Conservation (phyloP, 352 stramenopile genomes). For the Salisapilia sapeloensis region DNA sequence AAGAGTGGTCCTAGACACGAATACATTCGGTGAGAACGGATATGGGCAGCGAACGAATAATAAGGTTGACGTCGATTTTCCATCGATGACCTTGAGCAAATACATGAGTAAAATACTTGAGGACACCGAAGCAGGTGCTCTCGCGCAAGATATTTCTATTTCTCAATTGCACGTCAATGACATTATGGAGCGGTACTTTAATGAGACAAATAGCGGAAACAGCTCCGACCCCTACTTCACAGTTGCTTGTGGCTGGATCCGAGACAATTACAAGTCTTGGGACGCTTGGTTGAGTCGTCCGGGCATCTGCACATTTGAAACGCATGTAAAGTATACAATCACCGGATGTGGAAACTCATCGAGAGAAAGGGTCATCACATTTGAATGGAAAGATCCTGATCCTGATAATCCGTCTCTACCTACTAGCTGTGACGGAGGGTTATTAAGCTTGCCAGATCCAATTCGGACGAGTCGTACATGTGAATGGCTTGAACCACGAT, state of each 20-base stretch:
- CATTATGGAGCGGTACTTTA: constrained; percentile 12
- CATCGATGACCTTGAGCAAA: constrained; percentile 13
- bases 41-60: constrained; percentile 26
- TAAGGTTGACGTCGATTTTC: constrained; percentile 20
- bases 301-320: constrained; percentile 7
- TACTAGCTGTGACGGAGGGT: constrained; percentile 23
- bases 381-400: constrained; percentile 13
- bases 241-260: constrained; percentile 14
- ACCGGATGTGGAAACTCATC: constrained; percentile 5
- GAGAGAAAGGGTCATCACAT: constrained; percentile 7
- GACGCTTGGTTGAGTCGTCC: constrained; percentile 7
- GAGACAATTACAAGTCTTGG: constrained; percentile 12
- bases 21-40: constrained; percentile 23
- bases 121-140: constrained; percentile 2
- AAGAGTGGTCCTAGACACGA: constrained; percentile 11
- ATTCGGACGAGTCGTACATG: constrained; percentile 16
- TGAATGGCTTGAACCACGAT: constrained; percentile 7
- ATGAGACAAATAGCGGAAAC: not conserved
- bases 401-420: constrained; percentile 11
- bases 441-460: constrained; percentile 6
- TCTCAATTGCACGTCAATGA: constrained; percentile 17
- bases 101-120: constrained; percentile 9
- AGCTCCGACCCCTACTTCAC: constrained; percentile 9
- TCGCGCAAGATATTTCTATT: no score
- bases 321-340: constrained; percentile 12